These are phyloP conservation scores for Penicillium aurantiogriseum DNA, from an alignment of 2,329 filamentous ascomycete species.

Conservation along the genomic window DNA sequence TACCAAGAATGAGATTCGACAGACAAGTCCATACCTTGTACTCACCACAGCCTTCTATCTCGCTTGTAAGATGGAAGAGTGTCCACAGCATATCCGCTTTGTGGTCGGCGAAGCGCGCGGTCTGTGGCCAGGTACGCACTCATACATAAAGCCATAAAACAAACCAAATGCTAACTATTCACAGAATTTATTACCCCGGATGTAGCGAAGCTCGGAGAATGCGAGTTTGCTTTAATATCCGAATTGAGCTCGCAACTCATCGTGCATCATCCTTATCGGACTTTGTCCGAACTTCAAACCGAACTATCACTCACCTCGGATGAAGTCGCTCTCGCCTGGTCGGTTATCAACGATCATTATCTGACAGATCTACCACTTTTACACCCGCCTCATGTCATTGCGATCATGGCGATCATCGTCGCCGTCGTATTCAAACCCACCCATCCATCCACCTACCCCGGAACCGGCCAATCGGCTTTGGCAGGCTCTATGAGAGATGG, in stretches of 20 bases:
- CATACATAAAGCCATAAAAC: neutral
- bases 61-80: conserved; percentile 97
- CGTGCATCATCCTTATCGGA: conserved; percentile 86
- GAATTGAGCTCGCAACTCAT: conserved; percentile 90
- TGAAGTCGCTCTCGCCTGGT: conserved; percentile 73
- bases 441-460: conserved; percentile 38
- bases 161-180: conserved; percentile 17
- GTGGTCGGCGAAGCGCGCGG: conserved; percentile 82
- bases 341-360: conserved; percentile 87
- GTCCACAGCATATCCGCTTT: conserved; percentile 89
- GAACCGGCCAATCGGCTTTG: conserved; percentile 33
- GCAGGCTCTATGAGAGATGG: conserved; percentile 39
- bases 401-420: conserved; percentile 80
- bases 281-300: conserved; percentile 67
- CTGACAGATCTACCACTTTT: conserved; percentile 87
- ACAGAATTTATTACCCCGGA: conserved; percentile 70
- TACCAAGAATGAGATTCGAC: conserved; percentile 81
- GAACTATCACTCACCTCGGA: conserved; percentile 73
- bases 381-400: conserved; percentile 81
- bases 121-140: conserved; percentile 68
- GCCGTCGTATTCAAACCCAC: conserved; percentile 76
- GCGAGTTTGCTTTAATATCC: conserved; percentile 88
- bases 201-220: conserved; percentile 82
- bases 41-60: conserved; percentile 92
- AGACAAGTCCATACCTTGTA: conserved; percentile 89